Percentiles rank a stretch among this genome's conserved stretches.
phyloP scores from a whole-genome alignment of 1,284 basidiomycete genomes.

The Tetrapyrgos nigripes region DNA sequence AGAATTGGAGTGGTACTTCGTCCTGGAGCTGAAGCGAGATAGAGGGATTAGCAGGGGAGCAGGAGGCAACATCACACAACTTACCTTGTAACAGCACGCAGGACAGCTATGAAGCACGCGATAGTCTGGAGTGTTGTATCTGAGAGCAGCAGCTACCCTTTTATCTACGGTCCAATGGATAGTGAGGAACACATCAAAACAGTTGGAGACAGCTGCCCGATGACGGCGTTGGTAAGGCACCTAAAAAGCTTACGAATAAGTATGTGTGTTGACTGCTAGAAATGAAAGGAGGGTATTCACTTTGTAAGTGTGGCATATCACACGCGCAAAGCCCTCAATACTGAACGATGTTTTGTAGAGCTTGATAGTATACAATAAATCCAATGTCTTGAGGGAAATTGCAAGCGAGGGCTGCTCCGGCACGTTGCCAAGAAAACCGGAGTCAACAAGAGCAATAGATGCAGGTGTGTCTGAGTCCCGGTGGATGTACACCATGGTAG shows the following conservation, averaged over 20 bases:
- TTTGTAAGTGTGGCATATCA: conserved; percentile 37
- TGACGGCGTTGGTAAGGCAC: neutral
- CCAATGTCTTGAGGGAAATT: conserved; percentile 36
- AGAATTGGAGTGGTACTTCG: conserved; percentile 23
- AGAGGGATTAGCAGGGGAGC: neutral
- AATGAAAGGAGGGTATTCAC: conserved; percentile 19
- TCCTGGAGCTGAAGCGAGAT: conserved; percentile 23
- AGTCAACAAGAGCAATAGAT: neutral
- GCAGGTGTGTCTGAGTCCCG: neutral
- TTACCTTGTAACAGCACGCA: conserved; percentile 29
- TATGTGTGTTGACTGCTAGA: too few relatives aligned
- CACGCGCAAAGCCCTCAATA: conserved; percentile 39
- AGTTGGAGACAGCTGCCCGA: neutral
- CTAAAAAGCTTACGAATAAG: too few relatives aligned
- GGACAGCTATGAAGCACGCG: conserved; percentile 30
- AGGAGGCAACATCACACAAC: neutral
- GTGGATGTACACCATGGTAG: too few relatives aligned
- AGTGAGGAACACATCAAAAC: neutral
- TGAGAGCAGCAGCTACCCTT: conserved; percentile 20
- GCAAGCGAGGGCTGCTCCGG: conserved; percentile 27
- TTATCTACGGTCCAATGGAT: conserved; percentile 13
- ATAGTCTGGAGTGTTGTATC: conserved; percentile 23
- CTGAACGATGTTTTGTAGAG: conserved; percentile 35
- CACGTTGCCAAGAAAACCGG: conserved; percentile 17
- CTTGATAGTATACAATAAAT: conserved; percentile 30